Conservation (phyloP, 805 yeast species). For the Lipomyces spencermartinsiae region DNA sequence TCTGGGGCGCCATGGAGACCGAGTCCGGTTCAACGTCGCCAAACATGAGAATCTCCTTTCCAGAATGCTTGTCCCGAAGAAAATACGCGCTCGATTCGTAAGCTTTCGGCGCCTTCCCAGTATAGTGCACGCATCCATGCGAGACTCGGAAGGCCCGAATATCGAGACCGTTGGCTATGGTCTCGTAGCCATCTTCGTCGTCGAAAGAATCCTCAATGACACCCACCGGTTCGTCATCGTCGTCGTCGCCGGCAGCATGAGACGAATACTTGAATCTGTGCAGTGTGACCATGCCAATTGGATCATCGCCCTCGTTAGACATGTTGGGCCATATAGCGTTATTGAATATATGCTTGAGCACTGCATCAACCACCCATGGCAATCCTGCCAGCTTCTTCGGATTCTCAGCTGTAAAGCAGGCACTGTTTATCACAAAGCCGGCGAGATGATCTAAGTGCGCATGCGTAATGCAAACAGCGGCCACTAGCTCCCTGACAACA, state of each 20-base stretch:
- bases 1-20: conserved; percentile 50
- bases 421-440: conserved; percentile 73
- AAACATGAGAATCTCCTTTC: conserved; percentile 61
- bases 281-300: conserved; percentile 31
- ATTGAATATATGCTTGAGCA: conserved; percentile 69
- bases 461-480: conserved; percentile 63
- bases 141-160: conserved; percentile 43
- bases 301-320: conserved; percentile 45
- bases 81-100: conserved; percentile 67
- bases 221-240: conserved; percentile 9
- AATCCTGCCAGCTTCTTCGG: conserved; percentile 62
- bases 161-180: conserved; percentile 24
- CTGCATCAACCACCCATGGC: conserved; percentile 56
- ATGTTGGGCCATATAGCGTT: conserved; percentile 82
- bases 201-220: conserved; percentile 18
- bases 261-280: background rate
- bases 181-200: conserved; percentile 29
- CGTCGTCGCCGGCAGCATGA: conserved; percentile 13
- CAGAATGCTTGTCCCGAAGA: conserved; percentile 49
- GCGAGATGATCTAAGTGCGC: conserved; percentile 83
- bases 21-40: conserved; percentile 85
- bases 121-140: conserved; percentile 46
- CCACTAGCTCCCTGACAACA: conserved; percentile 41
- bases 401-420: conserved; percentile 51
- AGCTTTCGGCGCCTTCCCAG: conserved; percentile 31